phyloP scores from a whole-genome alignment of 805 yeast species.

The Candida glaebosa region DNA sequence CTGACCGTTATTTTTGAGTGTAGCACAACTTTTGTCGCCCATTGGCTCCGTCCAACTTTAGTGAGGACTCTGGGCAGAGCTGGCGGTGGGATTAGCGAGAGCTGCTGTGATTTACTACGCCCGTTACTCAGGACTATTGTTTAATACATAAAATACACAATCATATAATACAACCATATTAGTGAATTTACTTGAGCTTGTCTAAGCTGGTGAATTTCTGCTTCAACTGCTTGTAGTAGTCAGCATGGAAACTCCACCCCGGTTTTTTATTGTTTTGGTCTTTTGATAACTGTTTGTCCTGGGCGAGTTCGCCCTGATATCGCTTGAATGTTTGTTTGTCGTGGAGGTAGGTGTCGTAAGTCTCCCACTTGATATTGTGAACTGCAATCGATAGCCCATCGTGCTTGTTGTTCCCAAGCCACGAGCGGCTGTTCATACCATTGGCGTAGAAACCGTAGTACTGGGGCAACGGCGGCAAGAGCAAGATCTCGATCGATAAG shows the following conservation, averaged over 20 bases:
- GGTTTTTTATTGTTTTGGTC: conserved; percentile 15
- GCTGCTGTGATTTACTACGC: too few species aligned
- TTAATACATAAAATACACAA: not conserved
- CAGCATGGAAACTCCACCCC: conserved; percentile 32
- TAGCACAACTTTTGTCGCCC: not conserved
- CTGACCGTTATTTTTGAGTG: conserved; percentile 1
- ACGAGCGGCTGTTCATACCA: conserved; percentile 70
- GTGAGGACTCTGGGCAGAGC: not conserved
- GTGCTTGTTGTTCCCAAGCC: conserved; percentile 57
- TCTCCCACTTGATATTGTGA: conserved; percentile 50
- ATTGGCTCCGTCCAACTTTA: not conserved
- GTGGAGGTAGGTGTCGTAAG: conserved; percentile 22
- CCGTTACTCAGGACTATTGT: not conserved
- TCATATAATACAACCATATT: not conserved
- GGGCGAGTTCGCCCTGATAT: conserved; percentile 22
- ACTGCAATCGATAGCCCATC: conserved; percentile 77
- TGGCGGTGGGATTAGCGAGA: not conserved
- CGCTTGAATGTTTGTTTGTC: conserved; percentile 28
- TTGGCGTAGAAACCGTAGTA: conserved; percentile 67
- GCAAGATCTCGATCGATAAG: conserved; percentile 51
- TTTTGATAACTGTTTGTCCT: conserved; percentile 18
- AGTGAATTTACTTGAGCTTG: not conserved
- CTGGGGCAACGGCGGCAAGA: conserved; percentile 64
- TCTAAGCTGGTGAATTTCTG: conserved; percentile 17
- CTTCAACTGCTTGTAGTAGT: conserved; percentile 25